Evolutionary conservation across 2,329 filamentous ascomycete genomes (phyloP), one percentile per base, ranked within the genome.

Genomic region (Trichoderma aggressivum): DNA sequence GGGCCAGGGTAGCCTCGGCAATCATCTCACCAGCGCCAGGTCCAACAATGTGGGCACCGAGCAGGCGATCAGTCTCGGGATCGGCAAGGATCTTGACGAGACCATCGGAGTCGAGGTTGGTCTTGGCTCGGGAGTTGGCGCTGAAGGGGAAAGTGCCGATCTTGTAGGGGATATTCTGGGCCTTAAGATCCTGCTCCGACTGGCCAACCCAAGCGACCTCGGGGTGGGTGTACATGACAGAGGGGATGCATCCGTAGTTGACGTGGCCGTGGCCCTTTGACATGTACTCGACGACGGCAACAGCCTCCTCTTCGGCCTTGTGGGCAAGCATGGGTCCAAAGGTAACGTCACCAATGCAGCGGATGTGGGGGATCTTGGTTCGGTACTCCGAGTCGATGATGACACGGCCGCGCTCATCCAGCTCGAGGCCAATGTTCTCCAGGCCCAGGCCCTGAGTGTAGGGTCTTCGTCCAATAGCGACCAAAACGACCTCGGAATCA

Each of bases 281-380:
- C 84, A 99, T 96, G 87, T 94, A 98, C 84, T 99, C 96, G 74
- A 98, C 88, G 71, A 91, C 95, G 36, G 96, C 96, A 74, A 98
- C 94, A 72, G 89, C 96, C 85, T 99, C 96, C 85, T 99, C 96
- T 85, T 99, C 96, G 65, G 96, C 96, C 89, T 99, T 99, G 89
- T 99, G 96, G 69, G 96, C 96, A 79, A 99, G 91, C 96, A 99
- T 99, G 79, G 94, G 94, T 11, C 96, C 96, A 82, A 99, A 99
- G 60, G 96, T 99, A 80, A 90, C 93, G 82, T 98, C 96, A 80
- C 96, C 96, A 76, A 98, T 92, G 78, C 95, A 96, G 78, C 96
- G 94, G 82, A 99, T 98, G 86, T 99, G 96, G 61, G 94, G 93
- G 76, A 96, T 86, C 87, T 98, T 98, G 80, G 96, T 99, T 84